Evolutionary conservation across 106 monocot genomes (phyloP).

Genomic region (Dioscorea zingiberensis): DNA sequence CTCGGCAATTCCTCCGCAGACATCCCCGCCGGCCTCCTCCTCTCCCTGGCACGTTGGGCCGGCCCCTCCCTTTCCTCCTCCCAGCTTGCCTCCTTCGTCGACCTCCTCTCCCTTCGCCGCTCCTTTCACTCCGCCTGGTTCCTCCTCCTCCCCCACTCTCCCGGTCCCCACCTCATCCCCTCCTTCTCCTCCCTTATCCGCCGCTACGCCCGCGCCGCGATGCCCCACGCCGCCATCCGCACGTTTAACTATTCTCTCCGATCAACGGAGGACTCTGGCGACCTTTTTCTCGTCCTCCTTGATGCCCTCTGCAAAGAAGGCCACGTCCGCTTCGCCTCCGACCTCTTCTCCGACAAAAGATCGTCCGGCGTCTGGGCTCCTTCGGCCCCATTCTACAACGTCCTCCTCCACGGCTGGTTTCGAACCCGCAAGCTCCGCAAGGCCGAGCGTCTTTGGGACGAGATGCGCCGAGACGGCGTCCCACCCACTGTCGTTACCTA

Average conservation of each 20-base stretch:
- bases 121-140: conserved; percentile 50
- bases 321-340: conserved; percentile 38
- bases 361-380: conserved; percentile 27
- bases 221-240: conserved; percentile 51
- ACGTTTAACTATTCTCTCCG: conserved; percentile 15
- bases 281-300: conserved; percentile 43
- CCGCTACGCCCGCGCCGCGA: conserved; percentile 48
- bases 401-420: conserved; percentile 78
- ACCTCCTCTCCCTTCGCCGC: conserved; percentile 27
- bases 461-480: conserved; percentile 36
- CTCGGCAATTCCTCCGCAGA: not conserved
- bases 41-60: conserved; percentile 11
- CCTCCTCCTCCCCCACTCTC: conserved; percentile 29
- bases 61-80: conserved; percentile 5
- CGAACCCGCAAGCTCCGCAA: conserved; percentile 35
- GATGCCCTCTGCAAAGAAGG: conserved; percentile 81
- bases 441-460: conserved; percentile 45
- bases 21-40: not conserved
- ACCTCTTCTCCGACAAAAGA: conserved; percentile 8
- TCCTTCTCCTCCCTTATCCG: conserved; percentile 49
- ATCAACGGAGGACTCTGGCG: not conserved
- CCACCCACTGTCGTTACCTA: conserved; percentile 65
- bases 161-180: conserved; percentile 20
- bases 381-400: conserved; percentile 44
- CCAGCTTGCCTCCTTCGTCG: conserved; percentile 21